Conservation (phyloP, 2,329 filamentous ascomycete genomes). For the Diaporthe eres region DNA sequence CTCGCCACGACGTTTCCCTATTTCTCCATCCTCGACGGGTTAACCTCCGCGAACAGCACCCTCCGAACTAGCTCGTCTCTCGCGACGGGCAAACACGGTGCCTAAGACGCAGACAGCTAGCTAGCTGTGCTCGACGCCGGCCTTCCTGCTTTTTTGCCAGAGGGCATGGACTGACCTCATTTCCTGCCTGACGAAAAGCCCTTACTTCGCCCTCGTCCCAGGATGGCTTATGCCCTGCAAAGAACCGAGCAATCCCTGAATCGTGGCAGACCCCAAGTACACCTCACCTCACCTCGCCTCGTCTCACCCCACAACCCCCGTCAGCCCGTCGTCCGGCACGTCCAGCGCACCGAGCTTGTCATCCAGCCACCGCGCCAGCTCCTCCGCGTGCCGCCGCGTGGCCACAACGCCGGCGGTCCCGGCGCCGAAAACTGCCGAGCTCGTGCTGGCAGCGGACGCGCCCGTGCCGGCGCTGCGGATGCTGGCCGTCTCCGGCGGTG, state of each 20-base stretch:
- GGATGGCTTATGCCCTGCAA: background rate
- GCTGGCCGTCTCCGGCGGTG: conserved; percentile 61
- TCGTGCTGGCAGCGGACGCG: conserved; percentile 48
- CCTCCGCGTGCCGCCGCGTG: conserved; percentile 70
- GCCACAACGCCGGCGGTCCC: conserved; percentile 62
- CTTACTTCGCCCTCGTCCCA: background rate
- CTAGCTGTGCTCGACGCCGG: background rate
- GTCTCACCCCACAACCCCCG: conserved; percentile 24
- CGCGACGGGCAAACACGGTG: background rate
- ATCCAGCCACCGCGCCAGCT: conserved; percentile 72
- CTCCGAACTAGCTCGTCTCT: background rate
- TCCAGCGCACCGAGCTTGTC: conserved; percentile 68
- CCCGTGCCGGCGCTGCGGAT: conserved; percentile 61
- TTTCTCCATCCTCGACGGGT: no score
- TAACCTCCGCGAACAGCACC: background rate
- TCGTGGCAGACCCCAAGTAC: background rate
- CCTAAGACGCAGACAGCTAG: background rate
- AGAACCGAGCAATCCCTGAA: background rate
- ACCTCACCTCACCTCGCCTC: background rate
- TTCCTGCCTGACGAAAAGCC: no score
- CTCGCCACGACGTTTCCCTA: background rate
- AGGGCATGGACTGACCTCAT: background rate
- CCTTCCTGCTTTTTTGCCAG: background rate
- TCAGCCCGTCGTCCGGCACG: conserved; percentile 67
- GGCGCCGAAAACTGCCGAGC: conserved; percentile 51